Conservation (phyloP, 2,329 filamentous ascomycete genomes). For the Acephala macrosclerotiorum region DNA sequence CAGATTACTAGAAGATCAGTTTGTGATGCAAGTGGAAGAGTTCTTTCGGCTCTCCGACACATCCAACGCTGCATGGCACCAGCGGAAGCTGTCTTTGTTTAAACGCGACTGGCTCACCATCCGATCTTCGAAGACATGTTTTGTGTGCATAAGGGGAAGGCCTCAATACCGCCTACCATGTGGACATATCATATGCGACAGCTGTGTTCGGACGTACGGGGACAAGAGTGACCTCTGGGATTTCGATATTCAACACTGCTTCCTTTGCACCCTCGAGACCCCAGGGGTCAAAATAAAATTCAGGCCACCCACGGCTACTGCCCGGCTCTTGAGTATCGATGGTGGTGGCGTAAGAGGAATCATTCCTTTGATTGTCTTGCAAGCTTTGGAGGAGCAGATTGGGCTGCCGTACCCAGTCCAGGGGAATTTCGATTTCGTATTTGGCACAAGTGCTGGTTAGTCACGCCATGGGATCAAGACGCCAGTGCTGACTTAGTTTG, state of each 20-base stretch:
- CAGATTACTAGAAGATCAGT: slow-evolving; percentile 25
- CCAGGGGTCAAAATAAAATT: slow-evolving; percentile 35
- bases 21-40: slow-evolving; percentile 24
- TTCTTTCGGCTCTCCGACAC: slow-evolving; percentile 22
- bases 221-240: slow-evolving; percentile 30
- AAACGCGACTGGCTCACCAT: slow-evolving; percentile 23
- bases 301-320: slow-evolving; percentile 44
- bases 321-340: slow-evolving; percentile 47
- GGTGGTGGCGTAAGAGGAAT: slow-evolving; percentile 42
- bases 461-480: slow-evolving; percentile 10
- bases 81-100: slow-evolving; percentile 23
- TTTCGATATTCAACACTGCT: slow-evolving; percentile 39
- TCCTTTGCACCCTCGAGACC: slow-evolving; percentile 39
- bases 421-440: slow-evolving; percentile 35
- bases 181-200: slow-evolving; percentile 46
- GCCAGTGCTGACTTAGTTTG: neutral
- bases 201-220: slow-evolving; percentile 43
- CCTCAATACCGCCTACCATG: slow-evolving; percentile 38
- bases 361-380: slow-evolving; percentile 34
- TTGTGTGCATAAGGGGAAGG: slow-evolving; percentile 26
- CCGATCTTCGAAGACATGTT: slow-evolving; percentile 24
- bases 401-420: slow-evolving; percentile 31
- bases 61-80: slow-evolving; percentile 19
- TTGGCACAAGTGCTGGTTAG: slow-evolving; percentile 38
- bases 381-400: slow-evolving; percentile 32